phyloP scores from a whole-genome alignment of 148 eudicot genomes.

The Oxyria digyna region DNA sequence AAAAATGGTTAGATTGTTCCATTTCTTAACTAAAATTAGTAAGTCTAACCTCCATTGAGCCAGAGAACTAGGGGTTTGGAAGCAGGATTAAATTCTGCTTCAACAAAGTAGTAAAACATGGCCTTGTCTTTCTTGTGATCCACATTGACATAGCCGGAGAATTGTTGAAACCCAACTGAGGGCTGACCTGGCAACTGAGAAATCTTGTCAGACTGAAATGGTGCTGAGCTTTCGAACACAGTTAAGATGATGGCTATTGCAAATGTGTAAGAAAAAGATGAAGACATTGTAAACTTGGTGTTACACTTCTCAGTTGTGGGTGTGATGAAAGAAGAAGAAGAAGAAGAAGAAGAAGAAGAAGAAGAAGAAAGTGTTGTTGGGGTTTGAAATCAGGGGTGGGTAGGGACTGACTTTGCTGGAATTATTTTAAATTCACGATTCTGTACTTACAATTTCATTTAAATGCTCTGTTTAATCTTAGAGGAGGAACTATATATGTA shows the following conservation, averaged over 20 bases:
- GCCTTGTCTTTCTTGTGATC: conserved; percentile 53
- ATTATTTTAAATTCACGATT: neutral
- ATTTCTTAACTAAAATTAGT: neutral
- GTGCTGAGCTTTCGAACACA: conserved; percentile 7
- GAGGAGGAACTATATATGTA: too few species aligned
- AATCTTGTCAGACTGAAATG: conserved; percentile 33
- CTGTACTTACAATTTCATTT: too few species aligned
- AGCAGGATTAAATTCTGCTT: conserved; percentile 58
- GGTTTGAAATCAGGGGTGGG: neutral
- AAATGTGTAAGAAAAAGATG: neutral
- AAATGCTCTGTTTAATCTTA: too few species aligned
- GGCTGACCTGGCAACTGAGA: conserved; percentile 70
- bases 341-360: neutral
- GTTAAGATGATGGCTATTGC: neutral
- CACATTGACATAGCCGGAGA: conserved; percentile 70
- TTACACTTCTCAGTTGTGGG: neutral
- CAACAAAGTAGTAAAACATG: conserved; percentile 88
- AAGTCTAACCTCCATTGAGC: conserved; percentile 81
- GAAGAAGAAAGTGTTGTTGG: neutral
- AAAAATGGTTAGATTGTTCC: neutral
- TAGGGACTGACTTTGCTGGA: neutral
- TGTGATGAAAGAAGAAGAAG: neutral
- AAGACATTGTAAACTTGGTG: conserved; percentile 1
- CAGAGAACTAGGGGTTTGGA: conserved; percentile 90
- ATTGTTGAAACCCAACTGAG: conserved; percentile 63